These are phyloP conservation scores for Pyrenochaeta sp. DNA, from an alignment of 2,329 filamentous ascomycete genomes.

Conservation along the genomic window DNA sequence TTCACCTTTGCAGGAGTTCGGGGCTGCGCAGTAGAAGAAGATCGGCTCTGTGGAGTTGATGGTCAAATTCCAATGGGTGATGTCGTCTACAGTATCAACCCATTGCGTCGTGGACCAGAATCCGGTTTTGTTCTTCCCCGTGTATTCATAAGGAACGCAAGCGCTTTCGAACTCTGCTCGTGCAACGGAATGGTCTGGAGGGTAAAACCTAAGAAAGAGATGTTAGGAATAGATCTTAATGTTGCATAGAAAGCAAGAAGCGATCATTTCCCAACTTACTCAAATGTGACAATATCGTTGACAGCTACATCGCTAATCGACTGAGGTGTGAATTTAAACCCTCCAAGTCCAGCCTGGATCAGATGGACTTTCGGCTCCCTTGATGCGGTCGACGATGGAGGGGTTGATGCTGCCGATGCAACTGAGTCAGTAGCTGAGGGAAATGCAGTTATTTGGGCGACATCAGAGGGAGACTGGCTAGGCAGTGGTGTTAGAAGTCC, in stretches of 20 bases:
- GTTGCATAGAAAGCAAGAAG: no score
- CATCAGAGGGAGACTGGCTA: no score
- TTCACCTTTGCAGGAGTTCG: conserved; percentile 69
- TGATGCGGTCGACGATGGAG: conserved; percentile 26
- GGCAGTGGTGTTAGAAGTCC: no score
- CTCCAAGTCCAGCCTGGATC: conserved; percentile 48
- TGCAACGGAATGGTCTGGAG: conserved; percentile 55
- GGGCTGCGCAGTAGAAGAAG: conserved; percentile 60
- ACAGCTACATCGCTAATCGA: conserved; percentile 45
- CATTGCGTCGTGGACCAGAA: conserved; percentile 44
- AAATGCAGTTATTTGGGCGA: neutral
- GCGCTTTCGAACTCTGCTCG: conserved; percentile 50
- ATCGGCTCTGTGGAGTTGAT: conserved; percentile 48
- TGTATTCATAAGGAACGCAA: conserved; percentile 52
- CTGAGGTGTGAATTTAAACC: conserved; percentile 49
- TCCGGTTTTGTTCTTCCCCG: conserved; percentile 35
- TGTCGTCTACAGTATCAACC: conserved; percentile 35
- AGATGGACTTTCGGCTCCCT: conserved; percentile 37
- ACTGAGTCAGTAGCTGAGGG: conserved; percentile 6
- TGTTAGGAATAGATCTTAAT: no score
- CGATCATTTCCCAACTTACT: conserved; percentile 21
- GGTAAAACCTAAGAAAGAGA: conserved; percentile 34
- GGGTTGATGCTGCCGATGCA: conserved; percentile 9
- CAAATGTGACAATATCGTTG: conserved; percentile 50
- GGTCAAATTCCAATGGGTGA: conserved; percentile 42